Percentiles rank a stretch among this genome's conserved stretches.
These are phyloP conservation scores for Microdochium trichocladiopsis DNA, from an alignment of 2,329 filamentous ascomycete genomes.

Conservation along the genomic window DNA sequence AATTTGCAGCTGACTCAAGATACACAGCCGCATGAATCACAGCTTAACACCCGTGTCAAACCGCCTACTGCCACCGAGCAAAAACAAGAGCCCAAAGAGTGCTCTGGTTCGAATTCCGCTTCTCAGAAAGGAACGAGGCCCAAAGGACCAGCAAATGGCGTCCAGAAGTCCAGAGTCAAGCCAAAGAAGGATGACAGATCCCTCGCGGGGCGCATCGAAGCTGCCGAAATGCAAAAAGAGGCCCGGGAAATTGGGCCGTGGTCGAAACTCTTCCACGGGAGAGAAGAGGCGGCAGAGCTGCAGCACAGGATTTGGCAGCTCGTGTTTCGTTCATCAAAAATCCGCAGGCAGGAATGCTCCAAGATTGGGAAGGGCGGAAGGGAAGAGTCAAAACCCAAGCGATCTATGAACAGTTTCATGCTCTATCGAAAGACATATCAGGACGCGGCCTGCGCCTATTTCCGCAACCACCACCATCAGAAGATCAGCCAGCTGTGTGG, in stretches of 20 bases:
- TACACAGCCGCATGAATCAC: no score
- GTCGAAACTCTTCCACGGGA: not conserved
- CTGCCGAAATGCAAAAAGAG: not conserved
- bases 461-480: conserved; percentile 86
- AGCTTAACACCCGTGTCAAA: no score
- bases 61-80: no score
- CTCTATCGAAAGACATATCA: conserved; percentile 91
- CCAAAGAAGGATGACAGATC: no score
- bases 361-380: conserved; percentile 57
- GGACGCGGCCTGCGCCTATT: conserved; percentile 75
- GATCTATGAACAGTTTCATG: conserved; percentile 98
- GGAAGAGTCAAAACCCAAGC: conserved; percentile 53
- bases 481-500: conserved; percentile 84
- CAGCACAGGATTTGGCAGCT: conserved; percentile 56
- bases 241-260: not conserved
- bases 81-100: no score
- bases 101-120: no score
- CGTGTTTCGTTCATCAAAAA: not conserved
- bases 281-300: conserved; percentile 50
- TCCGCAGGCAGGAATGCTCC: not conserved
- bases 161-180: no score
- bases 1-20: no score
- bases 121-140: no score
- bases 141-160: no score
- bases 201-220: no score